Base-by-base conservation (phyloP, 768 basidiomycete species). In the Candolleomyces eurysporus region DNA sequence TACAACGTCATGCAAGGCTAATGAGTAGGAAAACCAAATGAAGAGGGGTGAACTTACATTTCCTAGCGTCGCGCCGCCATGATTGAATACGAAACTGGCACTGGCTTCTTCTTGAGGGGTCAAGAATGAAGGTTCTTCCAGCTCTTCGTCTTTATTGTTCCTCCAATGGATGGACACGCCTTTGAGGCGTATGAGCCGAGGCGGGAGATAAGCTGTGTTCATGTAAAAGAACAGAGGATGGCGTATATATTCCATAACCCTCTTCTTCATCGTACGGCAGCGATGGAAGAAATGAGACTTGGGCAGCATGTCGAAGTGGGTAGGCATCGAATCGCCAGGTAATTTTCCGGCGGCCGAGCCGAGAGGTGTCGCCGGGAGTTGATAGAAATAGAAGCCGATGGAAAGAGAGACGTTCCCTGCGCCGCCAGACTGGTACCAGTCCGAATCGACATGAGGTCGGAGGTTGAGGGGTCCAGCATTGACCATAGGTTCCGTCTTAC, bases 221-320 rank as follows among this genome's bases (percentile, higher is more conserved):
- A 84, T 69, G 56, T 85, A 83, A 45, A 79, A 66, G 50, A 82
- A 77, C 26, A 85, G 67, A 1, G 84, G 85, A 59, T 84, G 79
- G 0, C 66, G 70, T 0, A 80, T 64, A n/a, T 69, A 68, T 1
- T 62, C 61, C 5, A 63, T 64, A 0, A 77, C 67, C 61, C 82
- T 79, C 22, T 68, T 66, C 65, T 77, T 74, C 26, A 80, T 71
- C 46, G 69, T 60, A 40, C 64, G 64, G n/a, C 74, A 76, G 7
- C 85, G 77, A 26, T 79, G 65, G 52, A 82, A 63, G 68, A 87
- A 85, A 17, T 83, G 78, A 26, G 71, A 65, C n/a, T 66, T 73
- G 1, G 82, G 78, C 26, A 87, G 73, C 9, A 87, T 68, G 5
- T 74, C 65, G 2, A 61, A 64, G 55, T 79, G 77, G 3, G 75